These are phyloP conservation scores for Psophocarpus tetragonolobus DNA, from an alignment of 306 rosid genomes.

Conservation along the genomic window DNA sequence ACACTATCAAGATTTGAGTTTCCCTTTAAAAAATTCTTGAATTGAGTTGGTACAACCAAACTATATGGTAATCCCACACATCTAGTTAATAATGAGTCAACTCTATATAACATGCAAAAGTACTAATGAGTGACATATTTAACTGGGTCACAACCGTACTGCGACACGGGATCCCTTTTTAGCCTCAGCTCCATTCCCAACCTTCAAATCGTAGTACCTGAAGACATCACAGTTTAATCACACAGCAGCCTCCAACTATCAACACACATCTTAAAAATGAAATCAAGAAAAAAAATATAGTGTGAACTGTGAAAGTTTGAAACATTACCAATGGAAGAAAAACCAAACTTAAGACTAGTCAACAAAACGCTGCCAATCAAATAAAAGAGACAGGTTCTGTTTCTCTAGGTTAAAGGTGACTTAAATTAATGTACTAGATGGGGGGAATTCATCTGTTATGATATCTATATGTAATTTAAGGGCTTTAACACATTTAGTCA, in stretches of 20 bases:
- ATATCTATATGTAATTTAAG: conserved; percentile 6
- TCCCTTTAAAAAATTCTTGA: not conserved
- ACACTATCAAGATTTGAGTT: not conserved
- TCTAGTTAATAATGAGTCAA: not conserved
- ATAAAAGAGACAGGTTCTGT: conserved; percentile 8
- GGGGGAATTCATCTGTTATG: not conserved
- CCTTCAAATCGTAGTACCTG: conserved; percentile 97
- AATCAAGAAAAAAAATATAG: not conserved
- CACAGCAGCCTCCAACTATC: not conserved
- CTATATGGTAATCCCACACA: not conserved
- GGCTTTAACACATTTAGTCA: not conserved
- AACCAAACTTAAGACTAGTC: not conserved
- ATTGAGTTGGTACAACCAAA: not conserved
- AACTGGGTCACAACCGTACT: conserved; percentile 83
- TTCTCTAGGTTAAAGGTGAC: not conserved
- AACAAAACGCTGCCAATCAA: not conserved
- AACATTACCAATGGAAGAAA: not conserved
- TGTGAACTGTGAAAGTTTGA: not conserved
- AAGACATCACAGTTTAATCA: conserved; percentile 38
- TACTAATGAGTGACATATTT: conserved; percentile 39
- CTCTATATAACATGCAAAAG: conserved; percentile 27
- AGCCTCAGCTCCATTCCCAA: conserved; percentile 84
- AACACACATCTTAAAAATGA: conserved; percentile 12
- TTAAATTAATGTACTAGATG: not conserved
- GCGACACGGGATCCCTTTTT: conserved; percentile 97